Percentiles rank a stretch among this genome's conserved stretches.
Evolutionary conservation across 1,284 basidiomycete genomes (phyloP).

Genomic region (Ustilago tritici): DNA sequence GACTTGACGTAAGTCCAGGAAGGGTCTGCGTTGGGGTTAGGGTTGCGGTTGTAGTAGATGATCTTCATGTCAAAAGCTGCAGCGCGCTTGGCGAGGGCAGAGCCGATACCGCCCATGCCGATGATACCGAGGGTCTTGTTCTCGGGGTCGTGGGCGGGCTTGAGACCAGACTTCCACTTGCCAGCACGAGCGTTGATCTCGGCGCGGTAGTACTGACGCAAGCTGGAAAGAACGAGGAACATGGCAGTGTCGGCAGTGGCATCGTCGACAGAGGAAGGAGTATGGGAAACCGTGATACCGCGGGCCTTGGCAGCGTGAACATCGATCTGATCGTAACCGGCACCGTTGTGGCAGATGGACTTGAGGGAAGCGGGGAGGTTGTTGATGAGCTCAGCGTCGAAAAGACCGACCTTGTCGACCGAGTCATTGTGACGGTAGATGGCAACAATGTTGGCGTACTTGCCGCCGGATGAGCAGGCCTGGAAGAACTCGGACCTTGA

Average conservation of each 20-base stretch:
- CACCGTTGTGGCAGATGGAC: conserved; percentile 66
- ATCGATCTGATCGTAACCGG: conserved; percentile 66
- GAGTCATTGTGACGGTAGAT: conserved; percentile 81
- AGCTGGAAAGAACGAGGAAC: conserved; percentile 61
- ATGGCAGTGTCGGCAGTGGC: conserved; percentile 64
- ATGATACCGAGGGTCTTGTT: conserved; percentile 62
- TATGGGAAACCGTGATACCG: conserved; percentile 63
- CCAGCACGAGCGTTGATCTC: conserved; percentile 49
- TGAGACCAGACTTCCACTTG: conserved; percentile 58
- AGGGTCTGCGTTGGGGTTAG: conserved; percentile 44
- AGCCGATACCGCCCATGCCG: conserved; percentile 65
- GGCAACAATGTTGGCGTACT: conserved; percentile 79
- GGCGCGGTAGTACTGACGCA: conserved; percentile 63
- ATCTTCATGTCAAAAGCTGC: conserved; percentile 63
- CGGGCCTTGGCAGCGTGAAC: conserved; percentile 55
- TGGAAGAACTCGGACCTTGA: conserved; percentile 49
- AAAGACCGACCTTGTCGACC: conserved; percentile 55
- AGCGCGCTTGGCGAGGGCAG: conserved; percentile 59
- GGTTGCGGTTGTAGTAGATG: conserved; percentile 64
- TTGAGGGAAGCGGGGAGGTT: conserved; percentile 53
- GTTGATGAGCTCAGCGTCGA: conserved; percentile 58
- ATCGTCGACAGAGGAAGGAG: conserved; percentile 62
- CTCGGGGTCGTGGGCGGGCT: conserved; percentile 57
- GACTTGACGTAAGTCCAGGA: conserved; percentile 49
- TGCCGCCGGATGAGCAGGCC: conserved; percentile 50